These are phyloP conservation scores for Tetrapisispora namnaoensis DNA, from an alignment of 805 yeast species.

Conservation along the genomic window DNA sequence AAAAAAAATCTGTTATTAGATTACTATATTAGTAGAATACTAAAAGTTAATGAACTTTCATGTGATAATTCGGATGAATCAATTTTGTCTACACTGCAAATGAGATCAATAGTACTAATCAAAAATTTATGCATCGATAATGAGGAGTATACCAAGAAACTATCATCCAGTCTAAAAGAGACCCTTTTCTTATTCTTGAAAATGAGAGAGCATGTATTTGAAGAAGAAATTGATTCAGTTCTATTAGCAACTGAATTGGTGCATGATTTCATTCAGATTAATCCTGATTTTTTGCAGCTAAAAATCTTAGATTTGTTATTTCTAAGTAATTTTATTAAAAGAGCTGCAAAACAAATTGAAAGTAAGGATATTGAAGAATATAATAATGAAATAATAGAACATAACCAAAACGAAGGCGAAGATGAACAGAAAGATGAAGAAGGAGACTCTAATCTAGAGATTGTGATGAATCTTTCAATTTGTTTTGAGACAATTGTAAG, in stretches of 20 bases:
- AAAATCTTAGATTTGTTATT: constrained; percentile 5
- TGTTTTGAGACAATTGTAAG: constrained; percentile 14
- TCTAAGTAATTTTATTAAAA: constrained; percentile 8
- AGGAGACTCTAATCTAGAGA: constrained; percentile 18
- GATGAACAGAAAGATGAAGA: constrained; percentile 8
- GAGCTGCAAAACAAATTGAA: constrained; percentile 8
- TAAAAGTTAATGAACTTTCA: constrained; percentile 7
- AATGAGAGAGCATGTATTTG: constrained; percentile 6
- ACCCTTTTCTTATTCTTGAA: constrained; percentile 13
- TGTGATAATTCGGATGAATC: constrained; percentile 2
- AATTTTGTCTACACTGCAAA: constrained; percentile 13
- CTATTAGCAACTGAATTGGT: constrained; percentile 17
- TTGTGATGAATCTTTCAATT: constrained; percentile 13
- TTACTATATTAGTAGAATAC: constrained; percentile 12
- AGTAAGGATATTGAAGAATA: constrained; percentile 4
- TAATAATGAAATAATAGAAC: constrained; percentile 9
- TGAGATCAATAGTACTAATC: constrained; percentile 20
- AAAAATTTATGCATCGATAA: constrained; percentile 24
- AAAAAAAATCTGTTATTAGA: constrained; percentile 10
- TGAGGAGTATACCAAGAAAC: constrained; percentile 10
- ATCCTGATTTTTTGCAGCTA: constrained; percentile 3
- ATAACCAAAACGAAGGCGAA: constrained; percentile 3
- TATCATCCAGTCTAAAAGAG: constrained; percentile 8
- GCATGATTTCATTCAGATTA: constrained; percentile 11
- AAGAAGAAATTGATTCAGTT: constrained; percentile 10